Conservation (phyloP, 2,329 filamentous ascomycete species). For the Cladosporium sp. region DNA sequence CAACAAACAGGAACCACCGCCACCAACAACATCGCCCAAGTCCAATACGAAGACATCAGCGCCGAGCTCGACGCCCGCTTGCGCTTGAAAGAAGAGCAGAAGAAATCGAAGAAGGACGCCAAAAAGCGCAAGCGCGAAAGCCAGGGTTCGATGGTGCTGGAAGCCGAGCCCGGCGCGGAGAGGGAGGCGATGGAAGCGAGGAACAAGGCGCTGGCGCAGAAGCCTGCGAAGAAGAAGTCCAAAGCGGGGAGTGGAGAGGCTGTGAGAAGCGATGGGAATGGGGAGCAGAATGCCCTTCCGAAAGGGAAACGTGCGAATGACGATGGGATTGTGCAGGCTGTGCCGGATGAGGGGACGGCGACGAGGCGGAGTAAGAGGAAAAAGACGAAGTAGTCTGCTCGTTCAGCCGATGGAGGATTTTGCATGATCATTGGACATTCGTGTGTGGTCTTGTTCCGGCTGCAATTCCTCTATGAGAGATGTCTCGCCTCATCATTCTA, state of each 20-base stretch:
- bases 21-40: constrained; percentile 4
- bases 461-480: too few relatives aligned
- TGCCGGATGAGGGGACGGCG: neutral
- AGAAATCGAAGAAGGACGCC: constrained; percentile 19
- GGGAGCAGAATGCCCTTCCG: neutral
- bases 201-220: constrained; percentile 3
- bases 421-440: too few relatives aligned
- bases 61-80: constrained; percentile 29
- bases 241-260: constrained; percentile 11
- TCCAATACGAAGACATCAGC: constrained; percentile 28
- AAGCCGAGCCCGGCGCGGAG: constrained; percentile 15
- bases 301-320: constrained; percentile 7
- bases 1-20: neutral
- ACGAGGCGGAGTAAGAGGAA: neutral
- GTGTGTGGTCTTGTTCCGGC: too few relatives aligned
- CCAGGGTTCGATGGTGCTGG: constrained; percentile 20
- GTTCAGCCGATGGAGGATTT: too few relatives aligned
- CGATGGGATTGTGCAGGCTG: neutral
- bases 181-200: constrained; percentile 22
- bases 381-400: neutral
- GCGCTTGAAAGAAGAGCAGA: constrained; percentile 27
- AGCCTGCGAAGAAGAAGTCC: constrained; percentile 18
- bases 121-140: constrained; percentile 35
- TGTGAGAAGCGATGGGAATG: constrained; percentile 3
- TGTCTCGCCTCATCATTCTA: too few relatives aligned